Evolutionary conservation across 495 filamentous ascomycete genomes (phyloP).

Genomic region (Xylaria sp.): DNA sequence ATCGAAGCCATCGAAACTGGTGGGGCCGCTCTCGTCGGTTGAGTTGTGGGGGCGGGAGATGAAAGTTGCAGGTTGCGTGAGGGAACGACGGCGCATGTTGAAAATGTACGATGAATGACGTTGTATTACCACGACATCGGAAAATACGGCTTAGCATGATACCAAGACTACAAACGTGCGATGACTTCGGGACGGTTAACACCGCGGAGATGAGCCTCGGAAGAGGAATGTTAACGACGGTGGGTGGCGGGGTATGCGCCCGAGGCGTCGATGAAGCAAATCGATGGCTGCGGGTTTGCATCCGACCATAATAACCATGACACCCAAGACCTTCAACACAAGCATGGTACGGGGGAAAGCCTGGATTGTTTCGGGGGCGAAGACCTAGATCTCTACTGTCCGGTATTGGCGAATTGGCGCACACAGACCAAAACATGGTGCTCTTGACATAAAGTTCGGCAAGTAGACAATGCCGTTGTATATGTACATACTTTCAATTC

Average conservation of each 20-base stretch:
- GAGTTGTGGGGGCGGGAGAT: constrained; percentile 17
- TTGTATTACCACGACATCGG: constrained; percentile 25
- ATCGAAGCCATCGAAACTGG: constrained; percentile 96
- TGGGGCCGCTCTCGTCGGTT: constrained; percentile 66
- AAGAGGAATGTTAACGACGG: constrained; percentile 2
- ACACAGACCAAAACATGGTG: background rate
- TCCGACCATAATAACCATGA: background rate
- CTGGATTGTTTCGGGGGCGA: constrained; percentile 12
- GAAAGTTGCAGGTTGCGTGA: background rate
- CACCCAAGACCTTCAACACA: background rate
- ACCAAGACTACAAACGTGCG: background rate
- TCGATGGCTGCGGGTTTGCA: background rate
- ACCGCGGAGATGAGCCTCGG: background rate
- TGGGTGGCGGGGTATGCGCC: background rate
- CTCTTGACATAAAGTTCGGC: background rate
- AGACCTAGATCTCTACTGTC: constrained; percentile 15
- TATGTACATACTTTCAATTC: background rate
- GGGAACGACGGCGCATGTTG: constrained; percentile 21
- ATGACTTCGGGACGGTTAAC: constrained; percentile 3
- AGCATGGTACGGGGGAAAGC: background rate
- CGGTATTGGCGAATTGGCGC: constrained; percentile 17
- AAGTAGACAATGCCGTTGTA: constrained; percentile 17
- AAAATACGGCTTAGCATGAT: constrained; percentile 18
- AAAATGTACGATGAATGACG: constrained; percentile 27
- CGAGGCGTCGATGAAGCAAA: background rate